Percentiles rank a stretch among this genome's conserved stretches.
These are phyloP conservation scores for Ophiocordyceps camponoti-floridani DNA, from an alignment of 2,329 filamentous ascomycete species.

Conservation along the genomic window DNA sequence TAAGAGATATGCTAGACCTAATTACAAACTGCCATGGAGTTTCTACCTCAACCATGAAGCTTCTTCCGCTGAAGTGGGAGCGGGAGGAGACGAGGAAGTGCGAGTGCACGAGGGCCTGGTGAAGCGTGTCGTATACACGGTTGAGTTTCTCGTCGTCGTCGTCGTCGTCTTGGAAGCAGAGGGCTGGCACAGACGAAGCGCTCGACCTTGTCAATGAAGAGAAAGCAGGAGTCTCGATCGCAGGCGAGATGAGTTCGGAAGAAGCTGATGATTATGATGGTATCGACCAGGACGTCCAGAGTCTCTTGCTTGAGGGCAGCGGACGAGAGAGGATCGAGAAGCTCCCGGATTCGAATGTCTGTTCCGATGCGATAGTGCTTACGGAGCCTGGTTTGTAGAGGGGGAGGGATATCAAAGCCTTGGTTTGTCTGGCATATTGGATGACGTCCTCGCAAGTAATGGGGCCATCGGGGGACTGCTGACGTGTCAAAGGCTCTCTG, in stretches of 20 bases:
- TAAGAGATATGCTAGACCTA: no score
- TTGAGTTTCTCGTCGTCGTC: no score
- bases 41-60: no score
- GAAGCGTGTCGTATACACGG: no score
- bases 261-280: neutral
- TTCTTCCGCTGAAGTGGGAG: no score
- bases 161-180: neutral
- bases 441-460: neutral
- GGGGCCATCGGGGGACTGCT: neutral
- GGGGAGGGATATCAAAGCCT: neutral
- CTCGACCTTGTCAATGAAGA: neutral
- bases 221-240: neutral
- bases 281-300: neutral
- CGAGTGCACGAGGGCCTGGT: no score
- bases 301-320: no score
- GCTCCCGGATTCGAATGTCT: neutral
- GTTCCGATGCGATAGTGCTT: neutral
- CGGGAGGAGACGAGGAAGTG: no score
- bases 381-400: neutral
- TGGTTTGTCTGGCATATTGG: neutral
- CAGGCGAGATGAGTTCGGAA: neutral
- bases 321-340: no score
- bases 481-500: neutral
- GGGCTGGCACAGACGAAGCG: neutral
- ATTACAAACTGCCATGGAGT: no score